Evolutionary conservation across 345 rosid genomes (phyloP).

Genomic region (Nasturtium officinale): DNA sequence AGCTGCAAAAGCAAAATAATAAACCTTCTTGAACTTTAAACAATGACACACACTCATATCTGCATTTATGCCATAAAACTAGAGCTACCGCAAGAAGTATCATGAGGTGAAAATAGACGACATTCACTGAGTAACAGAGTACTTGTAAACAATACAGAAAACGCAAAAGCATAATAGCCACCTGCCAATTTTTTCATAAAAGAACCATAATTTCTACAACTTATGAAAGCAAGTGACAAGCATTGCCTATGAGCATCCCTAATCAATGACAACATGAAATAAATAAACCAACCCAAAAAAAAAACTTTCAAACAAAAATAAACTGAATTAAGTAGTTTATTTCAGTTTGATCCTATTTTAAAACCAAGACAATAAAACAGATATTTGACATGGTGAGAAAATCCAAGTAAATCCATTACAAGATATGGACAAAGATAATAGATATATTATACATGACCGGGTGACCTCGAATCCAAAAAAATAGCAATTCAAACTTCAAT

Average conservation of each 20-base stretch:
- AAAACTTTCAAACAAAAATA: not conserved
- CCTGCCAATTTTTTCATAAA: constrained; percentile 9
- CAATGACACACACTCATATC: constrained; percentile 8
- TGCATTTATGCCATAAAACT: not conserved
- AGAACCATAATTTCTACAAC: not conserved
- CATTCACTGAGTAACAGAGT: not conserved
- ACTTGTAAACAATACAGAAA: constrained; percentile 1
- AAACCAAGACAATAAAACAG: not conserved
- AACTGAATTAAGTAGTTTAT: not conserved
- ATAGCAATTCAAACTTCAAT: constrained; percentile 12
- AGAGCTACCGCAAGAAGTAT: constrained; percentile 4
- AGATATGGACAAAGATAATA: not conserved
- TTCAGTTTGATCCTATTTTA: no score
- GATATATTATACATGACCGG: no score
- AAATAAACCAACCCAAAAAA: constrained; percentile 8
- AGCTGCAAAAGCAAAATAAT: constrained; percentile 52
- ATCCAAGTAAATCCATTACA: not conserved
- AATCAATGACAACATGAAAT: not conserved
- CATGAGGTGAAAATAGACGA: not conserved
- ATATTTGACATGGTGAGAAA: not conserved
- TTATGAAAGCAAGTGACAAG: constrained; percentile 1
- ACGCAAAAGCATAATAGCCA: constrained; percentile 1
- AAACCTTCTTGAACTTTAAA: constrained; percentile 13
- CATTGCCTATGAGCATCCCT: not conserved
- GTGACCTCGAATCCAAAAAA: not conserved